Base-by-base conservation (phyloP, 352 stramenopile genomes). In the Globisporangium recalcitrans region DNA sequence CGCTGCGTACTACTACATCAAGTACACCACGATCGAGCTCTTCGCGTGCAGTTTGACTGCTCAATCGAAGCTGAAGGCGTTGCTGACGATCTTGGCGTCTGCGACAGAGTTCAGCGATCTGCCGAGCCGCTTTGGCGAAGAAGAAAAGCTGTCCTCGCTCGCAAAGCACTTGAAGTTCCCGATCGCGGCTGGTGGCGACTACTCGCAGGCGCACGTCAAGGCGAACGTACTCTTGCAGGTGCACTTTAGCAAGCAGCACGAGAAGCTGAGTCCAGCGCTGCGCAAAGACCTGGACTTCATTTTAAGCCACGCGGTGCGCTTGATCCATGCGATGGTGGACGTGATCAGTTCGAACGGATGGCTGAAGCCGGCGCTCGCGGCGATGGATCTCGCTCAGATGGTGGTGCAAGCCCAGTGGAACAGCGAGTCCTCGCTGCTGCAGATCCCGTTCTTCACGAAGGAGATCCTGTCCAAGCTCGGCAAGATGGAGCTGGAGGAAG, bases 301-400 rank as follows among this genome's bases (percentile, higher is more conserved):
- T 53, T 63, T 99, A 13, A 84, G 75, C 16, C 87, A 98, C 47
- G 88, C 90, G 1, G 84, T 98, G 22, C 93, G 94, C 49, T 77
- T 99, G 22, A 73, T 99, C 59, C 96, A 98, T 66, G 96, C 97
- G 3, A 97, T 99, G 76, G 97, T 99, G 52, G 97, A 99, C 72
- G 97, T 99, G 13, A 98, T 99, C 58, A 98, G 95, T 59, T 99
- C 94, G 48, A 98, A 98, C 71, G 95, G 96, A 4, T 99, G 97
- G 97, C 82, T 99, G 11, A 99, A 98, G 76, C 97, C 97, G 6
- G 97, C 97, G 4, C 73, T 99, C 8, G 93, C 96, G 14, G 96
- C 97, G 7, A 99, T 99, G 97, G 97, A 99, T 67, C 81, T 99
- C 6, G 96, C 88, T 21, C 98, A 99, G 74, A 99, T 99, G 97